Evolutionary conservation across 23 red algal genomes (phyloP).

Genomic region (Gracilariopsis chorda): DNA sequence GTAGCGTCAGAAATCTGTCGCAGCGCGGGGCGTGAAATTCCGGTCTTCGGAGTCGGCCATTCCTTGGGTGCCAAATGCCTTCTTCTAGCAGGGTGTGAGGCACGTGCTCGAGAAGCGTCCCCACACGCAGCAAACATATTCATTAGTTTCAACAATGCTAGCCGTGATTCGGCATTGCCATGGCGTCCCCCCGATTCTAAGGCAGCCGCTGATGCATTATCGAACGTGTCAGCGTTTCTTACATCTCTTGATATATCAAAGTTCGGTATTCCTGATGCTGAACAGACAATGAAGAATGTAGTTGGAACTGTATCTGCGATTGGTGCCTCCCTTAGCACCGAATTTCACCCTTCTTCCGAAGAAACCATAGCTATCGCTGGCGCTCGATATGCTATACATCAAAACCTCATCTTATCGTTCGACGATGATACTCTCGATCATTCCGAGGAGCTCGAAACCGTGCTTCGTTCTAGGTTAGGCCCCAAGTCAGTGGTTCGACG

Average conservation of each 20-base stretch:
- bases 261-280: constrained; percentile 9
- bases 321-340: constrained; percentile 2
- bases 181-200: constrained; percentile 13
- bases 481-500: constrained; percentile 30
- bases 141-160: constrained; percentile 86
- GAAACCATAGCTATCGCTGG: constrained; percentile 43
- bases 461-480: constrained; percentile 35
- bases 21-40: constrained; percentile 8
- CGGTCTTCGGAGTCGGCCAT: constrained; percentile 81
- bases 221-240: neutral
- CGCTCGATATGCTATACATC: constrained; percentile 30
- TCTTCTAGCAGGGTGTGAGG: constrained; percentile 27
- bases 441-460: constrained; percentile 25
- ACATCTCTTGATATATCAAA: constrained; percentile 1
- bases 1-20: constrained; percentile 21
- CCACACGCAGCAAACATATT: constrained; percentile 70
- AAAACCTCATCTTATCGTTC: constrained; percentile 74
- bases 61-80: constrained; percentile 82
- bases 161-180: constrained; percentile 20
- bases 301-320: constrained; percentile 2
- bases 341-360: constrained; percentile 62
- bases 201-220: neutral
- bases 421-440: constrained; percentile 64
- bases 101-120: neutral
- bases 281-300: neutral